These are phyloP conservation scores for Termitomyces sp. DNA, from an alignment of 768 basidiomycete genomes.

Conservation along the genomic window DNA sequence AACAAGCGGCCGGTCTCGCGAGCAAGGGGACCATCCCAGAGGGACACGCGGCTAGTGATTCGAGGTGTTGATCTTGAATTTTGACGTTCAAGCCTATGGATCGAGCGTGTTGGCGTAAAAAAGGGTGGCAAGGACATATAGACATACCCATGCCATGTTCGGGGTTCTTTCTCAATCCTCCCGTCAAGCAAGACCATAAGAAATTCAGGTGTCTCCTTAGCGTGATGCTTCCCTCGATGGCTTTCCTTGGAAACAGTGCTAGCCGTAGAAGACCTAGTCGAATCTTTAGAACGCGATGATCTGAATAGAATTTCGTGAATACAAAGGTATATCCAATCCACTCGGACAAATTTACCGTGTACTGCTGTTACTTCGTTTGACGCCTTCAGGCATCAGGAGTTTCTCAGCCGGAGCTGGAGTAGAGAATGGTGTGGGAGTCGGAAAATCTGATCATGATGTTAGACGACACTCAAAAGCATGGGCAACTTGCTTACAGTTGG, in stretches of 20 bases:
- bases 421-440: conserved; percentile 9
- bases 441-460: not conserved
- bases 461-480: not conserved
- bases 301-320: not conserved
- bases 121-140: not conserved
- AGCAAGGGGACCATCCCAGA: conserved; percentile 42
- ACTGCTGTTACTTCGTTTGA: conserved; percentile 10
- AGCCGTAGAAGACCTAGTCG: conserved; percentile 12
- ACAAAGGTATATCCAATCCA: not conserved
- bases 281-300: conserved; percentile 16
- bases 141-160: conserved; percentile 46
- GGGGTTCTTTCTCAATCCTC: conserved; percentile 28
- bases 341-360: conserved; percentile 5
- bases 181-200: conserved; percentile 40
- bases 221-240: conserved; percentile 19
- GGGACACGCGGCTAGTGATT: conserved; percentile 31
- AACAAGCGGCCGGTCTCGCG: conserved; percentile 25
- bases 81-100: conserved; percentile 31
- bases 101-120: not conserved
- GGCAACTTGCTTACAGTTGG: not conserved
- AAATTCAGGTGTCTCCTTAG: conserved; percentile 28
- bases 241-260: conserved; percentile 15
- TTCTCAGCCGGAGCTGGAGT: conserved; percentile 5
- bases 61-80: conserved; percentile 24
- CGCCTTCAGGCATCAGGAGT: conserved; percentile 6